phyloP scores from a whole-genome alignment of 1,139 yeast species.

The Pneumocystis sp. region DNA sequence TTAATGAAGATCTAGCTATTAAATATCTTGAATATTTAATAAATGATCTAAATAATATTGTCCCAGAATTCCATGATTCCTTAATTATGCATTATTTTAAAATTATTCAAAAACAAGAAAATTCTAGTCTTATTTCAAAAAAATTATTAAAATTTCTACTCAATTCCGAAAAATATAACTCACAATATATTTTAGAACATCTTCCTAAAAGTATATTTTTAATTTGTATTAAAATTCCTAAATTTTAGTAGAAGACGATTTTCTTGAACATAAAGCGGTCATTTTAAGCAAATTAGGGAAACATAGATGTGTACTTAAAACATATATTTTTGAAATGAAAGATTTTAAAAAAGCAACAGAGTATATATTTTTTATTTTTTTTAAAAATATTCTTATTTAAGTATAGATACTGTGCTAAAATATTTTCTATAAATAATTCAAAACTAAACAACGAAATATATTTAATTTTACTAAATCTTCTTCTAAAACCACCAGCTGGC shows the following conservation, averaged over 20 bases:
- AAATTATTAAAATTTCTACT: constrained; percentile 13
- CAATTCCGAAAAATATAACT: constrained; percentile 23
- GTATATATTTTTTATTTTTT: constrained; percentile 29
- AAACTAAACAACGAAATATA: constrained; percentile 6
- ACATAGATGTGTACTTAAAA: constrained; percentile 50
- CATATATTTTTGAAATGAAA: constrained; percentile 43
- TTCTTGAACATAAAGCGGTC: constrained; percentile 37
- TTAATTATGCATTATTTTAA: constrained; percentile 43
- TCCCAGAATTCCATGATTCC: constrained; percentile 36
- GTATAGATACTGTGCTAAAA: constrained; percentile 22
- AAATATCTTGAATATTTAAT: constrained; percentile 50
- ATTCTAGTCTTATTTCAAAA: background rate
- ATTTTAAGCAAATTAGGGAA: constrained; percentile 47
- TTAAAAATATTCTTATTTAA: constrained; percentile 29
- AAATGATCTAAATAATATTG: constrained; percentile 30
- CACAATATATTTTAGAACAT: constrained; percentile 22
- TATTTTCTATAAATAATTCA: constrained; percentile 16
- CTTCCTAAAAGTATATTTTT: constrained; percentile 18
- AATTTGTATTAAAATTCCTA: background rate
- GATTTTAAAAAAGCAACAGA: constrained; percentile 45
- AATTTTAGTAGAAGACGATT: constrained; percentile 6
- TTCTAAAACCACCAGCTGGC: constrained; percentile 18
- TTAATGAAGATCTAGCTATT: constrained; percentile 29
- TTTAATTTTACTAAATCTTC: constrained; percentile 24
- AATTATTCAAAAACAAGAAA: constrained; percentile 15